Percentiles rank a stretch among this genome's conserved stretches.
phyloP scores from a whole-genome alignment of 106 monocot species.

The Phalaenopsis aphrodite region DNA sequence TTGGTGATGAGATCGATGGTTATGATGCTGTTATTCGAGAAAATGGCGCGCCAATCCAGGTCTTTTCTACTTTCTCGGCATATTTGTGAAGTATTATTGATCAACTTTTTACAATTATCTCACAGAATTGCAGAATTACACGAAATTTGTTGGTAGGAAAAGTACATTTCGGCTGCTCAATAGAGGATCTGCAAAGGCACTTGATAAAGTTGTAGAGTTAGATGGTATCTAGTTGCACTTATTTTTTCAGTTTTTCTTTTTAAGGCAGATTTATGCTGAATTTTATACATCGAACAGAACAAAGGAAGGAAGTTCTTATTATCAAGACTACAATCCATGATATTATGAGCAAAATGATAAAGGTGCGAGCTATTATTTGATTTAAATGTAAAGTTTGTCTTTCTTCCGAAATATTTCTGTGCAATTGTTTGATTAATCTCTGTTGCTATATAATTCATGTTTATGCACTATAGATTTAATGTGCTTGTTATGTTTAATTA shows the following conservation, averaged over 20 bases:
- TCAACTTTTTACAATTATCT: neutral
- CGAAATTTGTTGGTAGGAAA: conserved; percentile 74
- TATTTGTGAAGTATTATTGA: neutral
- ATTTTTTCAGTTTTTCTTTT: conserved; percentile 11
- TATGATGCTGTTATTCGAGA: conserved; percentile 95
- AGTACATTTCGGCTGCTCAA: conserved; percentile 97
- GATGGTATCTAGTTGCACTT: conserved; percentile 51
- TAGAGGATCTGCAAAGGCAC: conserved; percentile 99
- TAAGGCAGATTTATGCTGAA: conserved; percentile 12
- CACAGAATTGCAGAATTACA: conserved; percentile 64
- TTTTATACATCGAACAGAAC: conserved; percentile 28
- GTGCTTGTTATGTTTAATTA: neutral
- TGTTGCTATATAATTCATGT: neutral
- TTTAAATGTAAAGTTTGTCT: neutral
- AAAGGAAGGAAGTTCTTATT: conserved; percentile 62
- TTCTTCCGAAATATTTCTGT: neutral
- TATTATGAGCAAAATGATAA: conserved; percentile 95
- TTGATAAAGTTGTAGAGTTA: conserved; percentile 94
- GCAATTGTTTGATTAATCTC: neutral
- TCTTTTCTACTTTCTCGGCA: conserved; percentile 9
- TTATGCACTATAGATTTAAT: neutral
- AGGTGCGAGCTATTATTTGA: conserved; percentile 24
- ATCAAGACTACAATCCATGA: conserved; percentile 99
- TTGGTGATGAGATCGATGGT: conserved; percentile 93
- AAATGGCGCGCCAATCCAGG: conserved; percentile 97